Evolutionary conservation across 257 asterid genomes (phyloP).

Genomic region (Handroanthus guayacan): DNA sequence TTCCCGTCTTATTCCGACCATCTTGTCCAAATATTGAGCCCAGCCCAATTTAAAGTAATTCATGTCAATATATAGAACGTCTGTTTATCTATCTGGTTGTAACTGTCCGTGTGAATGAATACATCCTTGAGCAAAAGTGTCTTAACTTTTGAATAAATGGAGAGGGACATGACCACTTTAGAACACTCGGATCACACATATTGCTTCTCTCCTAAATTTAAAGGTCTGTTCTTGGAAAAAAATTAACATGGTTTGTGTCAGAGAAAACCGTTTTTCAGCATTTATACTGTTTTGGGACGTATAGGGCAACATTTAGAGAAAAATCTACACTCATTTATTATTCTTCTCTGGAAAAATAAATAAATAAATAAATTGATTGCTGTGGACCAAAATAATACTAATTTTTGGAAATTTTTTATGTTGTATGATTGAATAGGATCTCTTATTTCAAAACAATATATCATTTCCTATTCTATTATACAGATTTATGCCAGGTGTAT

Average conservation of each 20-base stretch:
- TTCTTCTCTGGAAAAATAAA: no score
- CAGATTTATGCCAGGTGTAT: no score
- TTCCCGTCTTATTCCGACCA: no score
- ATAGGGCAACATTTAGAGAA: not conserved
- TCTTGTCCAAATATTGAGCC: no score
- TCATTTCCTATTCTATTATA: no score
- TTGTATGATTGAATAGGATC: no score
- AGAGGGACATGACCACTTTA: constrained; percentile 22
- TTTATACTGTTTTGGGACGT: not conserved
- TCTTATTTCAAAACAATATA: no score
- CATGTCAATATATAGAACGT: no score
- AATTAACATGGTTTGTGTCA: constrained; percentile 13
- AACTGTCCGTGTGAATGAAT: constrained; percentile 13
- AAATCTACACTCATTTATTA: not conserved
- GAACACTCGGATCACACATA: constrained; percentile 31
- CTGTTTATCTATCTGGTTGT: not conserved
- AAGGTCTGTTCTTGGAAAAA: constrained; percentile 13
- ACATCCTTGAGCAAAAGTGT: not conserved
- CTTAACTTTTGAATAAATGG: constrained; percentile 30
- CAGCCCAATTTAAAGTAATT: no score
- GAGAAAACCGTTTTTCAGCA: not conserved
- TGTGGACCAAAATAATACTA: not conserved
- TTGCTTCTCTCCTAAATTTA: constrained; percentile 6
- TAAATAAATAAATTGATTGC: not conserved
- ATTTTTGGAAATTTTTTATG: no score